These are phyloP conservation scores for Alternaria hordeiaustralica DNA, from an alignment of 2,329 filamentous ascomycete genomes.

Conservation along the genomic window DNA sequence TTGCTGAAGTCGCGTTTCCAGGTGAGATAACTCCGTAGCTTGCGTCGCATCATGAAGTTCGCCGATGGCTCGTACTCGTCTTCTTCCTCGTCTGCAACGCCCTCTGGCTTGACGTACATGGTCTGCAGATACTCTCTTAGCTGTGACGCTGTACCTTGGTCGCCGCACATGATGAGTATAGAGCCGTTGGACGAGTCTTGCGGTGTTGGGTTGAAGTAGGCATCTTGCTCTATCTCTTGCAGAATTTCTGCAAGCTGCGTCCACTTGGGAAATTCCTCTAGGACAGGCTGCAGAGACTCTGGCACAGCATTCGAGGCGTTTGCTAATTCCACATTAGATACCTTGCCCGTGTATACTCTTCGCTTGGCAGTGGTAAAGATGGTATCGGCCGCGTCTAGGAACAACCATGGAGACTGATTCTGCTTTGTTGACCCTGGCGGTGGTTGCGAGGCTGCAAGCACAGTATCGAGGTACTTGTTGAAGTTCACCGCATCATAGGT, in stretches of 20 bases:
- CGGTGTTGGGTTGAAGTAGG: constrained; percentile 79
- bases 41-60: constrained; percentile 87
- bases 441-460: constrained; percentile 87
- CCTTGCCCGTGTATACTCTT: constrained; percentile 80
- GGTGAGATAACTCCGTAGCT: constrained; percentile 81
- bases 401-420: constrained; percentile 93
- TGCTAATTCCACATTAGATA: constrained; percentile 63
- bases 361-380: constrained; percentile 91
- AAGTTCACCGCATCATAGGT: constrained; percentile 91
- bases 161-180: constrained; percentile 94
- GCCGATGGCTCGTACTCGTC: constrained; percentile 70
- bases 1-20: constrained; percentile 92
- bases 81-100: constrained; percentile 54
- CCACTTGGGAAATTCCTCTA: constrained; percentile 98
- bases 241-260: constrained; percentile 84
- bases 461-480: constrained; percentile 90
- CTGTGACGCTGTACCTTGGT: constrained; percentile 84
- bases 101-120: constrained; percentile 75
- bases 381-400: constrained; percentile 90
- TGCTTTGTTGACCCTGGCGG: constrained; percentile 86
- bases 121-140: constrained; percentile 89
- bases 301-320: constrained; percentile 57
- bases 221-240: constrained; percentile 89
- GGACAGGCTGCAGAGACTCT: constrained; percentile 74
- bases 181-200: constrained; percentile 88